Evolutionary conservation across 176 grass and related monocot genomes (phyloP).

Genomic region (sorghum (Sorghum bicolor)): DNA sequence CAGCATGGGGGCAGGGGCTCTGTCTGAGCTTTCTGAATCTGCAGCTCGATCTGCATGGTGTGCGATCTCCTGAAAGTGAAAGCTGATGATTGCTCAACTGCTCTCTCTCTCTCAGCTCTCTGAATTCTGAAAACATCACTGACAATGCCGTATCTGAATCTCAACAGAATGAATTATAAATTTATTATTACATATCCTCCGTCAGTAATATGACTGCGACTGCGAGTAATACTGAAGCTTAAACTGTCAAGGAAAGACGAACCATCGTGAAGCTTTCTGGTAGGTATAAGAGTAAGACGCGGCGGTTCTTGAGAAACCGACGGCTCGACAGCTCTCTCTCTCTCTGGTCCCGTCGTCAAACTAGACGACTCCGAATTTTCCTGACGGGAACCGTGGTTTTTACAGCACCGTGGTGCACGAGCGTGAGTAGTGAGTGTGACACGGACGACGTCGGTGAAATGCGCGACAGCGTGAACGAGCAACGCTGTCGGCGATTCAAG

Average conservation of each 20-base stretch:
- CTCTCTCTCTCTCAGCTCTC: not conserved
- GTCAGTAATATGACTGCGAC: not conserved
- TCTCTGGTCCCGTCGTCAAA: not conserved
- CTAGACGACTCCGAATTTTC: not conserved
- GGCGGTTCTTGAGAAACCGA: not conserved
- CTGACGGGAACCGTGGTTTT: not conserved
- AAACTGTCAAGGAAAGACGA: not conserved
- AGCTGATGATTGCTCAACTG: not conserved
- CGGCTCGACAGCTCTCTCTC: not conserved
- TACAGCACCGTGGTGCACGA: not conserved
- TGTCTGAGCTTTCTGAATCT: not conserved
- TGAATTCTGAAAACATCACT: not conserved
- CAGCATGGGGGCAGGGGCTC: not conserved
- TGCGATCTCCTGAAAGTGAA: not conserved
- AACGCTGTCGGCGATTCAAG: not conserved
- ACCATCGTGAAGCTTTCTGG: not conserved
- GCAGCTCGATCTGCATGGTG: not conserved
- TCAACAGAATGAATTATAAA: not conserved
- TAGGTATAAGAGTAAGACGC: not conserved
- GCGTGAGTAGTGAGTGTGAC: not conserved
- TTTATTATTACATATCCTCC: too few relatives aligned
- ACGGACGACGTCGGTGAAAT: not conserved
- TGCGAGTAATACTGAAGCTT: not conserved
- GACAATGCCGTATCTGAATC: not conserved
- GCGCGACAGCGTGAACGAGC: not conserved